Conservation (phyloP, 768 basidiomycete species). For the Epithele typhae region DNA sequence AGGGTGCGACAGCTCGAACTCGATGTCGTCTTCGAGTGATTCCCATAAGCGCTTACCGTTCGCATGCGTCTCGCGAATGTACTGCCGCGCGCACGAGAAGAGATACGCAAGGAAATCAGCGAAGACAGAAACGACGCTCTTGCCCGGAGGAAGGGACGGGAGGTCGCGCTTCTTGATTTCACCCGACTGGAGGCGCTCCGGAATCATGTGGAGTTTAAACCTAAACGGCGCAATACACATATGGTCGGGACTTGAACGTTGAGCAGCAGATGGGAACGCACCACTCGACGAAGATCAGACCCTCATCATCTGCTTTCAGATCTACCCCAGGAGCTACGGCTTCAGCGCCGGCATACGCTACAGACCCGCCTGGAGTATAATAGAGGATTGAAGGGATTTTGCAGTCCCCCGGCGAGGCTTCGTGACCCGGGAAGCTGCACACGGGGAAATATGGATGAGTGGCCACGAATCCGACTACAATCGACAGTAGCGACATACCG, state of each 20-base stretch:
- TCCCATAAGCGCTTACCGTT: slow-evolving; percentile 43
- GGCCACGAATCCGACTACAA: no score
- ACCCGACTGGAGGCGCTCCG: slow-evolving; percentile 7
- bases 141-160: slow-evolving; percentile 4
- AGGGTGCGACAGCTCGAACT: slow-evolving; percentile 58
- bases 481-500: slow-evolving; percentile 14
- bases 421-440: slow-evolving; percentile 37
- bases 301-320: slow-evolving; percentile 39
- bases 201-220: slow-evolving; percentile 19
- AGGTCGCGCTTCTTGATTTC: slow-evolving; percentile 5
- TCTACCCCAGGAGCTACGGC: slow-evolving; percentile 35
- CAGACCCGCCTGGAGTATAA: slow-evolving; percentile 36
- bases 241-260: background rate
- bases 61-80: slow-evolving; percentile 44
- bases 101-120: slow-evolving; percentile 46
- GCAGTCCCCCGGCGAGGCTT: slow-evolving; percentile 34
- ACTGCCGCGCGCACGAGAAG: slow-evolving; percentile 37
- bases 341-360: slow-evolving; percentile 43
- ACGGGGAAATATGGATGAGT: no score
- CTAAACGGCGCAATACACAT: background rate
- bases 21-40: slow-evolving; percentile 37
- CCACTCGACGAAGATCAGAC: slow-evolving; percentile 16
- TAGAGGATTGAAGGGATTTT: slow-evolving; percentile 48
- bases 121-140: slow-evolving; percentile 37
- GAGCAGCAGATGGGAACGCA: background rate